Evolutionary conservation across 345 rosid species (phyloP), one percentile per base, ranked within the genome.

Genomic region (Brassica incana): DNA sequence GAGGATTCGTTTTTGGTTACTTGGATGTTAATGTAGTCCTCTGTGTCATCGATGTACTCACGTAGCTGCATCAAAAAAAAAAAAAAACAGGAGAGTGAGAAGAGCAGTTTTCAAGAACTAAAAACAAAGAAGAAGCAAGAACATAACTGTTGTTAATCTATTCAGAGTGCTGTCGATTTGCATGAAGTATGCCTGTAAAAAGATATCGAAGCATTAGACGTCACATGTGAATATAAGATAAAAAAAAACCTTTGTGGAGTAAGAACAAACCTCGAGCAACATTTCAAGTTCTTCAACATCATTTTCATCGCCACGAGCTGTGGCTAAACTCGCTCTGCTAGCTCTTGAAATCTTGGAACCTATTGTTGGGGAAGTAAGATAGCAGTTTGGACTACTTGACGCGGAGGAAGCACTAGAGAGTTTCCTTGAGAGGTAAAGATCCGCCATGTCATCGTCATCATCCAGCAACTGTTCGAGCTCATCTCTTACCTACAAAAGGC

Each of bases 261-360:
- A 10, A 32, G 5, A 60, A 68, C 66, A 30, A 45, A 94, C 99
- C 98, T 95, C 99, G 18, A 95, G 88, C 69, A 95, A 85, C 99
- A 95, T 95, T 86, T 95, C 99, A 82, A 95, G 96, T 87, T 90
- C 99, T 85, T 95, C 98, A 63, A 95, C 99, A 81, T 95, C 98
- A 82, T 93, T 88, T 84, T 95, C 98, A 18, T 95, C 98, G 15
- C 91, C 97, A 67, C 85, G 99, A 72, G 82, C 81, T 10, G 99
- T 95, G 50, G 86, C 89, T 79, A 91, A 43, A 82, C 98, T 91
- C 12, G 87, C 97, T 84, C 92, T 88, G 78, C 99, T 91, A 67
- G 98, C 99, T 80, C 93, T 86, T 7, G 99, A 93, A 80, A 95
- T 90, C 85, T 91, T 92, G 23, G 97, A 95, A 78, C 97, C 98